These are phyloP conservation scores for Colletotrichum tamarilloi DNA, from an alignment of 2,329 filamentous ascomycete species.

Conservation along the genomic window DNA sequence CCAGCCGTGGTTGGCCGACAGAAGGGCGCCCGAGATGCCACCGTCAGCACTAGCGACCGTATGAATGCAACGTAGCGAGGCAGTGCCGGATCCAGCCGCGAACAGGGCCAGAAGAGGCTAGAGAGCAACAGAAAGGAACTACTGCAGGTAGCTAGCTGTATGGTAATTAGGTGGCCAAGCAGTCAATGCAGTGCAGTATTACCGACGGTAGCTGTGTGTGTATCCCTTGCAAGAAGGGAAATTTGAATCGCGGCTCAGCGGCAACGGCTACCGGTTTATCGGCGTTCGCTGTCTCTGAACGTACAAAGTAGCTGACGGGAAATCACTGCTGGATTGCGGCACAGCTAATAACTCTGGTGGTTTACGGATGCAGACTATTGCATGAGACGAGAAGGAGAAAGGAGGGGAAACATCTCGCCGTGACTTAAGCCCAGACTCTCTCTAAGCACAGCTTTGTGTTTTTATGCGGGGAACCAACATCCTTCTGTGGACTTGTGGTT, in stretches of 20 bases:
- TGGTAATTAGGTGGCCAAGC: neutral
- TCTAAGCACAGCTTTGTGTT: neutral
- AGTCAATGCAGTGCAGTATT: neutral
- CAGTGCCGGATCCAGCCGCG: neutral
- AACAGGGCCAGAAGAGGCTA: neutral
- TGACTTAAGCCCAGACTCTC: neutral
- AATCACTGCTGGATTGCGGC: neutral
- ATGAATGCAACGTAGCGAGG: neutral
- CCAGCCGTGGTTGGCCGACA: neutral
- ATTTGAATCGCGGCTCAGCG: too few species aligned
- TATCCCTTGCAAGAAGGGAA: neutral
- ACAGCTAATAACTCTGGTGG: neutral
- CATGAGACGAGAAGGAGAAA: too few species aligned
- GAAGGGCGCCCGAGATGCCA: neutral
- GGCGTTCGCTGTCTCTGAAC: too few species aligned
- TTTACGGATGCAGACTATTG: neutral
- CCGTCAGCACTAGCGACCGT: constrained; percentile 22
- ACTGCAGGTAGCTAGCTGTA: neutral
- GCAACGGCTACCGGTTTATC: neutral
- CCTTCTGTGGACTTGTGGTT: neutral
- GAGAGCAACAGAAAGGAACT: neutral
- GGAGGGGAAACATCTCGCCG: neutral
- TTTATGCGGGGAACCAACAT: neutral
- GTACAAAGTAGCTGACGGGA: neutral
- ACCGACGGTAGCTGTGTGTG: too few species aligned